Conservation (phyloP, 1,139 yeast genomes). For the Candida sanyaensis region DNA sequence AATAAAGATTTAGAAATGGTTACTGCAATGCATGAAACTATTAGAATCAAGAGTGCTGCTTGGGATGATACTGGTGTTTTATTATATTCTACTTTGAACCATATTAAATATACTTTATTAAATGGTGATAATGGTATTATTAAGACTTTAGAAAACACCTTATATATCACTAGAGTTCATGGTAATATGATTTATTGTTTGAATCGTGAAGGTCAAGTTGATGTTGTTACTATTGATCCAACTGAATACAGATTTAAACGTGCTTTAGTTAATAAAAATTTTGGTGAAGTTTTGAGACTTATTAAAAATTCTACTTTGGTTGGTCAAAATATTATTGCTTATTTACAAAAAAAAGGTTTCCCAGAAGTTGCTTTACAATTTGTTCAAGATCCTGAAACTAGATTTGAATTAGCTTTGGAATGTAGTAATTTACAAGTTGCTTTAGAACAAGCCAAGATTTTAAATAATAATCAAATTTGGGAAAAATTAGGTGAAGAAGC, state of each 20-base stretch:
- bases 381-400: conserved; percentile 93
- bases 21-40: conserved; percentile 92
- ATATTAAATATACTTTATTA: conserved; percentile 87
- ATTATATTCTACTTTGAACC: conserved; percentile 92
- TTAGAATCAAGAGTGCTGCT: conserved; percentile 94
- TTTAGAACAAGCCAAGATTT: conserved; percentile 80
- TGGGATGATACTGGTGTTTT: conserved; percentile 96
- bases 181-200: conserved; percentile 78
- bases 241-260: conserved; percentile 96
- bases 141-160: conserved; percentile 85
- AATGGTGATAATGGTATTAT: conserved; percentile 96
- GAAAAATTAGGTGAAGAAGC: conserved; percentile 85
- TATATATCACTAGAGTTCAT: conserved; percentile 74
- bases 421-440: conserved; percentile 89
- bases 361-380: conserved; percentile 95
- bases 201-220: conserved; percentile 84
- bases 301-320: conserved; percentile 89
- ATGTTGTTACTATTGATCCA: conserved; percentile 80
- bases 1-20: conserved; percentile 75
- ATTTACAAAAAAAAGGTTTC: conserved; percentile 91
- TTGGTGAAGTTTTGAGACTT: conserved; percentile 87
- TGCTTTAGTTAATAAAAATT: conserved; percentile 87
- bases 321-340: conserved; percentile 95
- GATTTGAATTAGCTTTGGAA: conserved; percentile 93
- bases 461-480: conserved; percentile 72